A percentile compares a stretch with the other conserved stretches of the same genome.
These are phyloP conservation scores for Beauveria sp. DNA, from an alignment of 2,329 filamentous ascomycete species.

Conservation along the genomic window DNA sequence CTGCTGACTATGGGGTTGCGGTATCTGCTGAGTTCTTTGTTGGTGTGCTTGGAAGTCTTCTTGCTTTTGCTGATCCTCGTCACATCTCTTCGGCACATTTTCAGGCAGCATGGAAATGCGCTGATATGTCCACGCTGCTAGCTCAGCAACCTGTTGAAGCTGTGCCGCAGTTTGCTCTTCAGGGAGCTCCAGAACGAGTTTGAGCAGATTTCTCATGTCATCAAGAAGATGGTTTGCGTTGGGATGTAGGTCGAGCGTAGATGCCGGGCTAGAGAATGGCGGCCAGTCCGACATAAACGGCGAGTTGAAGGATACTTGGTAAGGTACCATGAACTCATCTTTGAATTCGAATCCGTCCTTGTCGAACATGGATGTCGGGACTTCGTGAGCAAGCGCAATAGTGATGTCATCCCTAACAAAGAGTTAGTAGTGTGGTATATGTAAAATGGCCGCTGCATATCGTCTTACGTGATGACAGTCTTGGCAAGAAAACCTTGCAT, in stretches of 20 bases:
- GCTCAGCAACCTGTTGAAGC: slow-evolving; percentile 30
- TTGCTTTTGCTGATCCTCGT: neutral
- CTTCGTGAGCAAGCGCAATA: slow-evolving; percentile 42
- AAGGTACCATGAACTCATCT: slow-evolving; percentile 30
- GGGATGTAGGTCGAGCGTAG: slow-evolving; percentile 35
- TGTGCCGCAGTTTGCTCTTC: slow-evolving; percentile 26
- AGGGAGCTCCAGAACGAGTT: slow-evolving; percentile 33
- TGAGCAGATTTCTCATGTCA: slow-evolving; percentile 41
- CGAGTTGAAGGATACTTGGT: slow-evolving; percentile 38
- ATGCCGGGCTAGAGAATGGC: slow-evolving; percentile 34
- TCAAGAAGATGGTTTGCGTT: slow-evolving; percentile 43
- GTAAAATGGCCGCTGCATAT: neutral
- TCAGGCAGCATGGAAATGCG: slow-evolving; percentile 29
- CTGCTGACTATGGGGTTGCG: neutral
- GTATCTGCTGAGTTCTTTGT: slow-evolving; percentile 3
- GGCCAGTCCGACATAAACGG: slow-evolving; percentile 37
- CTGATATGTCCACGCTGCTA: slow-evolving; percentile 32
- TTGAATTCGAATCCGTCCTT: slow-evolving; percentile 33
- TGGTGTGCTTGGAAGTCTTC: slow-evolving; percentile 11
- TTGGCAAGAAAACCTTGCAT: slow-evolving; percentile 40
- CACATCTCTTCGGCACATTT: slow-evolving; percentile 15
- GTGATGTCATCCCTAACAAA: slow-evolving; percentile 34
- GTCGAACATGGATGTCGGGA: slow-evolving; percentile 33
- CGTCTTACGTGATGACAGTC: slow-evolving; percentile 39
- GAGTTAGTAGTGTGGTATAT: slow-evolving; percentile 12